Evolutionary conservation across 2,329 filamentous ascomycete species (phyloP), one percentile per base, ranked within the genome.

Genomic region (Fusarium sp.): DNA sequence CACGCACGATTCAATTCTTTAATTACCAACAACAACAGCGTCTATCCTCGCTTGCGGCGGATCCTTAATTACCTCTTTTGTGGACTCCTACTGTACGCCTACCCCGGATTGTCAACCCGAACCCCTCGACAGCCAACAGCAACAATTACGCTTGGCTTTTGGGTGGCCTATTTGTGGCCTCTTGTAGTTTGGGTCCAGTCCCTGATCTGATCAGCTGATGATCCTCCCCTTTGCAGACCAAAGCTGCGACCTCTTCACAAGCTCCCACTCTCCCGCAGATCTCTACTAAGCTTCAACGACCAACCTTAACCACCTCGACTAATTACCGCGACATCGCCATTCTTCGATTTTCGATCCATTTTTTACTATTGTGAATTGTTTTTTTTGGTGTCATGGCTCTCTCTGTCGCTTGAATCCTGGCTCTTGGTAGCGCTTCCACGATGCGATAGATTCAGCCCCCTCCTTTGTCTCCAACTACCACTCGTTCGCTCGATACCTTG

Each of bases 151-250:
- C 62, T 70, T 64, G 61, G 40, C 52, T 56, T 60, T 50, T 56
- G 56, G 61, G 55, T 56, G 47, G 37, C 45, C 55, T 71, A 56
- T 62, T 65, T 67, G 67, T 70, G 68, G 59, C 63, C 62, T 66
- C 55, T 62, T 46, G 20, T 56, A 44, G 50, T 37, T 35, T 59
- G 32, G 71, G 50, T 70, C 58, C 60, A 65, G 61, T 64, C 60
- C 61, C 52, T 65, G 61, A 52, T 59, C 59, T 63, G 71, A 74
- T 74, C 71, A 74, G 71, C 71, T 74, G 71, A 74, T 74, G 71
- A 74, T 74, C 71, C 68, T 74, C 71, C 70, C 71, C 71, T 73
- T 71, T 74, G 65, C 61, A 73, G 71, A 56, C 51, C 57, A 72
- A 59, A 68, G 70, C 63, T 73, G 54, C 64, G 58, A 61, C 66